phyloP scores from a whole-genome alignment of 345 rosid species.

The Psidium friedrichsthalianum region DNA sequence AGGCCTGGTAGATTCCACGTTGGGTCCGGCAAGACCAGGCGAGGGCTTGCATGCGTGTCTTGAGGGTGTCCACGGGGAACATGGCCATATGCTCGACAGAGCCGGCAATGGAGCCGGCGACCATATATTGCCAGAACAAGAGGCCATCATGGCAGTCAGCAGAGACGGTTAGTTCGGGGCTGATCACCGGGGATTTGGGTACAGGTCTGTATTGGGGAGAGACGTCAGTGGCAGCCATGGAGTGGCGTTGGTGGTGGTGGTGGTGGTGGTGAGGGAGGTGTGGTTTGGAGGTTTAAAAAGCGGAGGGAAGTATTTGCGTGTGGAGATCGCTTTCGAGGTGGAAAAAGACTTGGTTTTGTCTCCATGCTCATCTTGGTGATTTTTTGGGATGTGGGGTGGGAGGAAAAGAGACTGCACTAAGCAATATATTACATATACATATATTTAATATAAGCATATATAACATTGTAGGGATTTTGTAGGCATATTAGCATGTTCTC shows the following conservation, averaged over 20 bases:
- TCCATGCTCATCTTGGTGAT: background rate
- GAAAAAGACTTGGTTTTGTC: background rate
- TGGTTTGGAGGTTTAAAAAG: background rate
- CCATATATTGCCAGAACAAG: slow-evolving; percentile 85
- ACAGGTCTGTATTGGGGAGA: slow-evolving; percentile 40
- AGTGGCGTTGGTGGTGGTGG: background rate
- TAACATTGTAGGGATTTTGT: background rate
- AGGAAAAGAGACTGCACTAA: background rate
- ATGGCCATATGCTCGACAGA: slow-evolving; percentile 93
- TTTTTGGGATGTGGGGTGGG: background rate
- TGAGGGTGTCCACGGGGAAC: slow-evolving; percentile 96
- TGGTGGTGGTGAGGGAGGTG: background rate
- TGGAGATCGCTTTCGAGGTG: background rate
- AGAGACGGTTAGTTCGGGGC: background rate
- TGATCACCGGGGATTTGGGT: slow-evolving; percentile 2
- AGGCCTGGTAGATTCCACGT: slow-evolving; percentile 31
- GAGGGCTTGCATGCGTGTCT: slow-evolving; percentile 94
- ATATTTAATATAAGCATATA: background rate
- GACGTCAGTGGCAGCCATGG: slow-evolving; percentile 34
- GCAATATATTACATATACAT: background rate
- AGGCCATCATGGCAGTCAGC: slow-evolving; percentile 29
- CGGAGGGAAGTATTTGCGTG: background rate
- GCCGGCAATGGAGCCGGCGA: slow-evolving; percentile 93
- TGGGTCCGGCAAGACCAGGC: slow-evolving; percentile 44
- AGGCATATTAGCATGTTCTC: background rate